Evolutionary conservation across 1,284 basidiomycete species (phyloP).

Genomic region (Cutaneotrichosporon sp.): DNA sequence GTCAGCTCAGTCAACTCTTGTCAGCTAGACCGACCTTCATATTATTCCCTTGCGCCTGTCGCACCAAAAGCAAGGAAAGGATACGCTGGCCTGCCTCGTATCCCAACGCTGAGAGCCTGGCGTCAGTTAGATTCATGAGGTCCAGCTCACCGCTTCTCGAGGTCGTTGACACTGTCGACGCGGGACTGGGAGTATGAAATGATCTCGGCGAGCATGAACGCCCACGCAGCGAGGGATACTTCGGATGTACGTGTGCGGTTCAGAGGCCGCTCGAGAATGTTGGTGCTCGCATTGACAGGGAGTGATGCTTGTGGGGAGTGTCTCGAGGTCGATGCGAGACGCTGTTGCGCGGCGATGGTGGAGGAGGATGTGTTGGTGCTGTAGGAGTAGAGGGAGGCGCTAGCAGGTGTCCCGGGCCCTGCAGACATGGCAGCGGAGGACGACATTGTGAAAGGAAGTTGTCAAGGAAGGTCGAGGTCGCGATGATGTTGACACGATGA

Average conservation of each 20-base stretch:
- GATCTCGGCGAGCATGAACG: slow-evolving; percentile 86
- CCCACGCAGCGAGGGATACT: slow-evolving; percentile 76
- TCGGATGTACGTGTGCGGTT: slow-evolving; percentile 78
- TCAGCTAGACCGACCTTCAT: slow-evolving; percentile 63
- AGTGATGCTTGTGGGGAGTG: slow-evolving; percentile 15
- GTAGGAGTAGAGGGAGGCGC: slow-evolving; percentile 20
- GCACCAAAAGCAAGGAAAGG: slow-evolving; percentile 55
- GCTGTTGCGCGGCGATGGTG: slow-evolving; percentile 19
- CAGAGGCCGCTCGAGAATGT: slow-evolving; percentile 74
- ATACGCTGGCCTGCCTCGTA: slow-evolving; percentile 83
- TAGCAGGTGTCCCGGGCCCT: not conserved
- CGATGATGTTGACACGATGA: slow-evolving; percentile 4
- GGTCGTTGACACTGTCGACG: slow-evolving; percentile 88
- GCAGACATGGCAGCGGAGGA: not conserved
- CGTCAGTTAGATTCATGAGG: slow-evolving; percentile 1
- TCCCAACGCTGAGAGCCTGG: slow-evolving; percentile 82
- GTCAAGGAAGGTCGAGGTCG: not conserved
- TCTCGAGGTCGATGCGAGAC: slow-evolving; percentile 15
- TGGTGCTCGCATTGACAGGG: slow-evolving; percentile 2
- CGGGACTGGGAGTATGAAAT: slow-evolving; percentile 93
- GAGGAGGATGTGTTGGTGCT: slow-evolving; percentile 21
- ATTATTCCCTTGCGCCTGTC: slow-evolving; percentile 46
- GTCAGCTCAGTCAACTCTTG: slow-evolving; percentile 43
- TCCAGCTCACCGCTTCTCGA: slow-evolving; percentile 69
- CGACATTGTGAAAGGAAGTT: not conserved